Evolutionary conservation across 2,329 filamentous ascomycete genomes (phyloP).

Genomic region (Emmonsiellopsis sp.): DNA sequence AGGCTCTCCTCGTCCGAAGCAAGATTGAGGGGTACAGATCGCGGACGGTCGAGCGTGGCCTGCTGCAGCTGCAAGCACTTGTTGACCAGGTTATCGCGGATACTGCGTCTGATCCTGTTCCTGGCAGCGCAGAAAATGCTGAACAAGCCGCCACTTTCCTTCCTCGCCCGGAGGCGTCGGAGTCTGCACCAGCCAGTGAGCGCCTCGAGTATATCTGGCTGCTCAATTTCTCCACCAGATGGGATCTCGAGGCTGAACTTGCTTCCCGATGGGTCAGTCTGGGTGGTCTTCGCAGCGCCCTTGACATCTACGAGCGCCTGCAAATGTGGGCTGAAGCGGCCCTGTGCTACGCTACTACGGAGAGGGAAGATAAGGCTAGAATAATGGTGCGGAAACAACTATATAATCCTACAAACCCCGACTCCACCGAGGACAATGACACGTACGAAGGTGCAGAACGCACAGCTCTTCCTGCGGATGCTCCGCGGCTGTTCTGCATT

Average conservation of each 20-base stretch:
- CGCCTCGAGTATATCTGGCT: constrained; percentile 77
- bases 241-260: constrained; percentile 90
- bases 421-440: constrained; percentile 46
- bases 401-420: constrained; percentile 52
- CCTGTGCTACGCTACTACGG: constrained; percentile 70
- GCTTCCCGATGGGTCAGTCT: constrained; percentile 86
- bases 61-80: constrained; percentile 87
- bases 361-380: constrained; percentile 75
- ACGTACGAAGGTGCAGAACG: constrained; percentile 60
- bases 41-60: constrained; percentile 77
- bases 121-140: constrained; percentile 22
- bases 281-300: constrained; percentile 76
- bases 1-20: constrained; percentile 80
- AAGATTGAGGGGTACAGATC: constrained; percentile 82
- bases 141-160: constrained; percentile 67
- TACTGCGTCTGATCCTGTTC: constrained; percentile 44
- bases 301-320: constrained; percentile 91
- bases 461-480: constrained; percentile 65
- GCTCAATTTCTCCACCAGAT: constrained; percentile 73
- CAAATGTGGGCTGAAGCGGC: constrained; percentile 94
- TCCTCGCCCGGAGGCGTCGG: constrained; percentile 62
- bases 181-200: constrained; percentile 64
- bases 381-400: constrained; percentile 69
- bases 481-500: constrained; percentile 84
- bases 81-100: constrained; percentile 93